Percentiles rank a stretch among this genome's conserved stretches.
These are phyloP conservation scores for Dendrobium officinale DNA, from an alignment of 106 monocot genomes.

Conservation along the genomic window DNA sequence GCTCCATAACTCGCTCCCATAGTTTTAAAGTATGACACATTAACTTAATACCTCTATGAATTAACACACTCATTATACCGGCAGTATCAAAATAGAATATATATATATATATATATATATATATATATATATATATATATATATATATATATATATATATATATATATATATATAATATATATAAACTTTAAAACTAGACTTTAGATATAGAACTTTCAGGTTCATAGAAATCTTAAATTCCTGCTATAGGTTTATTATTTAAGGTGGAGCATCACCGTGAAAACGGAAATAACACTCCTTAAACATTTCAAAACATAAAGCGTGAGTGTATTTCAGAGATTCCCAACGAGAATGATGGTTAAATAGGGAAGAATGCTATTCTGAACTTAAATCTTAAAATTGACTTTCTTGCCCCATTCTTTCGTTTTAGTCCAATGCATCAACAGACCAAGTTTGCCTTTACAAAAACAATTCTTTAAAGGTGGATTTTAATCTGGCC, in stretches of 20 bases:
- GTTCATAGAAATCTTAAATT: not conserved
- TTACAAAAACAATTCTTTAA: not conserved
- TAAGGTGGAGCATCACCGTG: not conserved
- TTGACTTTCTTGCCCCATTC: not conserved
- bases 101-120: no score
- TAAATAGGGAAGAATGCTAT: no score
- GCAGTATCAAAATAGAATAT: no score
- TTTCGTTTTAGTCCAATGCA: not conserved
- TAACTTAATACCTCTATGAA: no score
- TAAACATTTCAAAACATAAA: not conserved
- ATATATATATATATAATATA: no score
- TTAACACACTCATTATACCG: no score
- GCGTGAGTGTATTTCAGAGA: no score
- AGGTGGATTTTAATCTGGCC: not conserved
- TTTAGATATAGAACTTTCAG: not conserved
- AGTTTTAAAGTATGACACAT: no score
- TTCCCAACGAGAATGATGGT: no score
- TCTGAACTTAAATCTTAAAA: not conserved
- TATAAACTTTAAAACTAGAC: not conserved
- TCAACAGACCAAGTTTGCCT: not conserved
- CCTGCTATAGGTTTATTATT: not conserved
- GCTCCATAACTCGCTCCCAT: no score
- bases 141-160: no score
- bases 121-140: no score
- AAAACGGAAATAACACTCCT: not conserved